Evolutionary conservation across 2,329 filamentous ascomycete genomes (phyloP), one percentile per base, ranked within the genome.

Genomic region (Colletotrichum melonis): DNA sequence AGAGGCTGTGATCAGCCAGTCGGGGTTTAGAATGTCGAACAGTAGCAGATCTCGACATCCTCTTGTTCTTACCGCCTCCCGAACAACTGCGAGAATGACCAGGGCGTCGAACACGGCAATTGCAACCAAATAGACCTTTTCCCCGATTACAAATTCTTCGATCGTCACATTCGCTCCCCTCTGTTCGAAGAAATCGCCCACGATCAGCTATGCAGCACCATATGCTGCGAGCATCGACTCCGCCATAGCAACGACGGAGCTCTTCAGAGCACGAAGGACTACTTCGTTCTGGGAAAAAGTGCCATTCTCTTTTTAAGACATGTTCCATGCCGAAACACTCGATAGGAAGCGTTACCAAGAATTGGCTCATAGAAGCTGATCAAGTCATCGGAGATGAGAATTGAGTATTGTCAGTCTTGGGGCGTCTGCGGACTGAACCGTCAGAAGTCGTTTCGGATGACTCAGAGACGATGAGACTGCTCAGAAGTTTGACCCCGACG

Each of bases 301-400:
- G 11, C 56, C 69, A 11, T 70, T 28, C 8, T 28, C 46, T 19
- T 67, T 67, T 26, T 26, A 56, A 22, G 73, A 73, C 2, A 22
- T 74, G 19, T 72, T 68, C 65, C 59, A 70, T 30, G 72, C 72
- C 1, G 73, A 66, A 54, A 82, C 80, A 67, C 79, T 81, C 11
- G 78, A 75, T 38, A 82, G 80, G 55, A 84, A 1, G 82, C 78
- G 56, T 81, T 76, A 22, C 82, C 82, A 1, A 83, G 77, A 0
- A 81, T 77, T 0, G 81, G 84, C 24, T 80, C 78, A 74, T 82
- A 82, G 2, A 84, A 59, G 54, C 80, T 84, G 2, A 79, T 83
- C 69, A 81, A 76, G 69, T 82, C 81, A 60, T 82, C 83, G 5
- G 81, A 79, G 24, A 82, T 78, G n/a, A 80, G 73, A 72, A 80